These are phyloP conservation scores for Purpureocillium lavendulum DNA, from an alignment of 2,329 filamentous ascomycete species.

Conservation along the genomic window DNA sequence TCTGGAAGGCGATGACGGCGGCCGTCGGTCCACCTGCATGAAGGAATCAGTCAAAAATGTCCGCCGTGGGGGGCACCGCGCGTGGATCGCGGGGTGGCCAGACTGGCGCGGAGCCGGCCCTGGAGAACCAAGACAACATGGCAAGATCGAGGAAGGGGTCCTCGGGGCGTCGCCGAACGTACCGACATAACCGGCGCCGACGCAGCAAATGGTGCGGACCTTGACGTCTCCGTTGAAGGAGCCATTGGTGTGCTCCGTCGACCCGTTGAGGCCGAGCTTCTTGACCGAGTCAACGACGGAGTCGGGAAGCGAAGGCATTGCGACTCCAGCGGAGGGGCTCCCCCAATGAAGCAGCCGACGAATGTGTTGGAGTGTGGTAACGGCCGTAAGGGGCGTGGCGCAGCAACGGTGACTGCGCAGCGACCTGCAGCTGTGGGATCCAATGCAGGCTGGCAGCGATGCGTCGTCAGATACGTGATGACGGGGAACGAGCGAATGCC, in stretches of 20 bases:
- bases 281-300: constrained; percentile 19
- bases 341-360: not conserved
- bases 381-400: not conserved
- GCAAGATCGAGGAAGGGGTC: too few species aligned
- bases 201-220: constrained; percentile 59
- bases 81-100: not conserved
- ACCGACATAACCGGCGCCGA: constrained; percentile 72
- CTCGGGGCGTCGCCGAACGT: too few species aligned
- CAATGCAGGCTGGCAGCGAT: not conserved
- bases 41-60: constrained; percentile 1
- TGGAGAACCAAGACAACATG: too few species aligned
- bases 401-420: not conserved
- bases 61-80: not conserved
- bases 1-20: constrained; percentile 65
- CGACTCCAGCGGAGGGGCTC: not conserved
- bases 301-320: constrained; percentile 14
- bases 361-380: not conserved
- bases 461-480: not conserved
- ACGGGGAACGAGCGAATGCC: not conserved
- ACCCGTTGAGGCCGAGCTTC: constrained; percentile 23
- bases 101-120: too few species aligned
- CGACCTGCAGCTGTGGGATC: not conserved
- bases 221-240: constrained; percentile 16
- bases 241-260: constrained; percentile 19
- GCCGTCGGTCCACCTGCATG: constrained; percentile 61